Base-by-base conservation (phyloP, 1,139 yeast genomes). In the Saccharomyces hybrid region DNA sequence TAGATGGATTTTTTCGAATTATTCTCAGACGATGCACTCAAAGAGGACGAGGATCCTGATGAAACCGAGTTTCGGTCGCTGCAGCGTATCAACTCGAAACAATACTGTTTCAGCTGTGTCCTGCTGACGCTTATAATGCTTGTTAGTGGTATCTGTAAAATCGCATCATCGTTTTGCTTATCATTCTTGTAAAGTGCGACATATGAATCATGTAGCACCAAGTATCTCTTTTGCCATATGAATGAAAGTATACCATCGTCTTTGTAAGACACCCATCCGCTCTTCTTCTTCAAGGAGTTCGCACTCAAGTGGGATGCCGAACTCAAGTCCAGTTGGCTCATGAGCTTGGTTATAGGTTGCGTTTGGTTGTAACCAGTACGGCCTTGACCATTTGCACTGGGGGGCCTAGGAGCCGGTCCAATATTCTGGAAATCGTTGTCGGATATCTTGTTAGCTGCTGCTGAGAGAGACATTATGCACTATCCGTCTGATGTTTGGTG, bases 261-360 rank as follows among this genome's bases (percentile, higher is more conserved):
- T 69, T 89, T 90, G 54, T 89, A 84, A 54, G 88, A 88, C 27
- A 88, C 91, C 96, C 96, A 91, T 0, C 98, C 97, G 42, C 42
- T 38, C 11, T 38, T 38, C 13, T 38, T 38, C 42, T 38, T 38
- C 11, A 16, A 16, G 11, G 42, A 7, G 7, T 38, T 38, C 23
- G 23, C 11, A 38, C 42, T 11, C 23, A 16, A 38, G 3, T 38
- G 42, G 23, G 42, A 16, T 2, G 23, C 42, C 3, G 42, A 38
- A 6, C 13, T 58, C 50, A 63, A 44, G 52, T 63, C 69, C 46
- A 62, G 49, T 48, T 65, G 63, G 49, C 55, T 56, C 51, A 64
- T 55, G 50, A 60, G 56, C 28, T 60, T 62, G 27, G 67, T 58
- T 16, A 67, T 56, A 13, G 72, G 71, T 53, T 64, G 62, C 5